Conservation (phyloP, 306 rosid genomes). For the Delonix regia region DNA sequence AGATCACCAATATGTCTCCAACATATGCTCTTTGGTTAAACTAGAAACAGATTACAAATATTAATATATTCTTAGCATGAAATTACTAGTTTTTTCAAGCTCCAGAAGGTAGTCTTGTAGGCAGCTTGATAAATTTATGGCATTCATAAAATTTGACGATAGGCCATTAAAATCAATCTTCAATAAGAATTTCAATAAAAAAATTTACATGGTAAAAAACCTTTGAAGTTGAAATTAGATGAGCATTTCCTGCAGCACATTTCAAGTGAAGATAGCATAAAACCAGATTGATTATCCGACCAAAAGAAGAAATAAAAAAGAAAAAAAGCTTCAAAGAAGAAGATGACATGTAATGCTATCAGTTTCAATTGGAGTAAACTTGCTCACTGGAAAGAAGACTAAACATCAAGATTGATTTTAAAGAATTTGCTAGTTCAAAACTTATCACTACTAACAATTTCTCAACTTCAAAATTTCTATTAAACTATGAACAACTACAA, state of each 20-base stretch:
- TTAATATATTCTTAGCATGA: constrained; percentile 15
- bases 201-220: neutral
- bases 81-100: neutral
- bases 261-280: neutral
- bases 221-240: constrained; percentile 20
- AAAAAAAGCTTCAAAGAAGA: constrained; percentile 5
- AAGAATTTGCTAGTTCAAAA: neutral
- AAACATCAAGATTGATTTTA: neutral
- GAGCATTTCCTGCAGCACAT: neutral
- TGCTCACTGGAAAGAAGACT: neutral
- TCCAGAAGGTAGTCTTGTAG: neutral
- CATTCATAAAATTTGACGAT: neutral
- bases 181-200: neutral
- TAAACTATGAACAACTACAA: neutral
- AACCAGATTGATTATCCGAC: neutral
- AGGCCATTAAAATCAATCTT: neutral
- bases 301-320: no score
- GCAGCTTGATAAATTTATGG: constrained; percentile 8
- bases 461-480: neutral
- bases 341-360: neutral
- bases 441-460: neutral
- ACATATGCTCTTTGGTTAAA: neutral
- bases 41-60: neutral
- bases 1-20: neutral
- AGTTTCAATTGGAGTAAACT: neutral